Conservation (phyloP, 495 filamentous ascomycete species). For the Recurvomyces mirabilis region DNA sequence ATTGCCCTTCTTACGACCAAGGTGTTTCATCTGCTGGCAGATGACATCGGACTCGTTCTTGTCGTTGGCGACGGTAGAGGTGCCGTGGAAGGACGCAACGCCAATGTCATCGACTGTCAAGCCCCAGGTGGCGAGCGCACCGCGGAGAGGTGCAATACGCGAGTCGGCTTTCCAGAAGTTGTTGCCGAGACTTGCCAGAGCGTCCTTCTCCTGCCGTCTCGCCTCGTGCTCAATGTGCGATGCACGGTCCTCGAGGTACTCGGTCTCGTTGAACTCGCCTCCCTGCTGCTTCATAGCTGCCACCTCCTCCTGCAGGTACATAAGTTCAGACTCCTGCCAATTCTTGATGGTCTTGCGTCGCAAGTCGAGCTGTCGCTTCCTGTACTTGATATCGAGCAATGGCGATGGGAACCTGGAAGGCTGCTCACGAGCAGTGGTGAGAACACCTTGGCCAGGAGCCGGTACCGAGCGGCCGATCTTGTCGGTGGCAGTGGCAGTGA, state of each 20-base stretch:
- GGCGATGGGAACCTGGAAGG: slow-evolving; percentile 86
- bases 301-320: slow-evolving; percentile 85
- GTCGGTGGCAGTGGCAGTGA: slow-evolving; percentile 96
- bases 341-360: slow-evolving; percentile 83
- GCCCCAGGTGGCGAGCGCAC: slow-evolving; percentile 92
- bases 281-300: slow-evolving; percentile 79
- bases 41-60: slow-evolving; percentile 99
- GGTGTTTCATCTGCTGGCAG: slow-evolving; percentile 90
- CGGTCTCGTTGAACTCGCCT: slow-evolving; percentile 57
- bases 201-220: slow-evolving; percentile 79
- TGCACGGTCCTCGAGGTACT: slow-evolving; percentile 78
- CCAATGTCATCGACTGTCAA: slow-evolving; percentile 92
- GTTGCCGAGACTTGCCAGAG: slow-evolving; percentile 82
- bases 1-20: slow-evolving; percentile 92
- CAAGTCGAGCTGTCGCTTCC: slow-evolving; percentile 84
- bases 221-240: slow-evolving; percentile 84
- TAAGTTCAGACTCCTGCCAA: slow-evolving; percentile 89
- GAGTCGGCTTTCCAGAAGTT: slow-evolving; percentile 96
- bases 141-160: slow-evolving; percentile 86
- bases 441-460: slow-evolving; percentile 88
- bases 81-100: slow-evolving; percentile 97
- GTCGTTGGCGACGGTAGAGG: slow-evolving; percentile 95
- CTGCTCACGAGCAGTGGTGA: slow-evolving; percentile 92
- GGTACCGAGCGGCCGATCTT: slow-evolving; percentile 97
- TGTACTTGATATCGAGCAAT: slow-evolving; percentile 91